These are phyloP conservation scores for Kondoa subrosea DNA, from an alignment of 768 basidiomycete genomes.

Conservation along the genomic window DNA sequence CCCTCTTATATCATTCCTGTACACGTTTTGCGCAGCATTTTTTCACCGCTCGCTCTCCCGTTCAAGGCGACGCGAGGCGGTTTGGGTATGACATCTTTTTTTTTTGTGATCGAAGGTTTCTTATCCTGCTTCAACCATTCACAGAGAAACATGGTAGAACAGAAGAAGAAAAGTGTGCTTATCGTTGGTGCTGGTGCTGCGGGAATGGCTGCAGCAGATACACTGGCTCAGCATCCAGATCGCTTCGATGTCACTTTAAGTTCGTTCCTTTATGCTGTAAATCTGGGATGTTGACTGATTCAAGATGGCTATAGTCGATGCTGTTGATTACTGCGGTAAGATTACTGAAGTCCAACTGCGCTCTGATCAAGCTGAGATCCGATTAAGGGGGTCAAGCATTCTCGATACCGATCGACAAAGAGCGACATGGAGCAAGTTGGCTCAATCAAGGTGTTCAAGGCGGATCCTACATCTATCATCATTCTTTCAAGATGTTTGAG, in stretches of 20 bases:
- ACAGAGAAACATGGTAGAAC: neutral
- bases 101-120: too few species aligned
- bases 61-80: too few species aligned
- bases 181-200: constrained; percentile 38
- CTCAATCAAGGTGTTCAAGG: constrained; percentile 38
- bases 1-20: too few species aligned
- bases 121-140: neutral
- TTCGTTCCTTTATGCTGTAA: neutral
- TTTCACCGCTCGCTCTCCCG: too few species aligned
- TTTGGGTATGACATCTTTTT: too few species aligned
- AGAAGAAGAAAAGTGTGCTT: constrained; percentile 32
- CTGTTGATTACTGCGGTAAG: constrained; percentile 33
- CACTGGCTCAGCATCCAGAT: constrained; percentile 33
- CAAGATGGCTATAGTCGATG: constrained; percentile 30
- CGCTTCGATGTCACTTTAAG: constrained; percentile 30
- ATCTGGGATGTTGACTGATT: neutral
- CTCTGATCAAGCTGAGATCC: neutral
- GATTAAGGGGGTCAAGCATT: constrained; percentile 33
- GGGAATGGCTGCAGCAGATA: constrained; percentile 31
- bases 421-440: constrained; percentile 32
- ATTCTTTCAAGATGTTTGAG: constrained; percentile 35
- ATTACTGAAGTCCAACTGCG: neutral
- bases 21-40: too few species aligned
- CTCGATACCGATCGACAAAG: constrained; percentile 34
- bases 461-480: constrained; percentile 32